These are phyloP conservation scores for Tolypocladium guangdongense DNA, from an alignment of 2,329 filamentous ascomycete genomes.

Conservation along the genomic window DNA sequence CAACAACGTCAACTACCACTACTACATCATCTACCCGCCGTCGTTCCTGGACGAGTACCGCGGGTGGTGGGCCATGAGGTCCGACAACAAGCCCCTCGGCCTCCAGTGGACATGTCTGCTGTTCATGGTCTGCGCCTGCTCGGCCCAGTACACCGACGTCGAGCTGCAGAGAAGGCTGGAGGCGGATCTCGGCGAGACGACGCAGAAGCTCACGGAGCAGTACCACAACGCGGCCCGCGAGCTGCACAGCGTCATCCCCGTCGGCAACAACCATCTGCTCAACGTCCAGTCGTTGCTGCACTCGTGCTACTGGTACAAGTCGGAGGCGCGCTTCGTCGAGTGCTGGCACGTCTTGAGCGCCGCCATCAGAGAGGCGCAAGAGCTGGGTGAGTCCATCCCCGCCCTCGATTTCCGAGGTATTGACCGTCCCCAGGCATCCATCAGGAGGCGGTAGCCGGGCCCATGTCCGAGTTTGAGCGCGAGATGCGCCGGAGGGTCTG, in stretches of 20 bases:
- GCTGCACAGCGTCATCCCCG: conserved; percentile 19
- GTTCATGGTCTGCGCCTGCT: conserved; percentile 26
- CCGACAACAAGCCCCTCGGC: conserved; percentile 17
- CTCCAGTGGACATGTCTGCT: conserved; percentile 27
- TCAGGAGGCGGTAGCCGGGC: conserved; percentile 15
- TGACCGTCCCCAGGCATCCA: conserved; percentile 15
- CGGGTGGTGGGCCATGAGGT: conserved; percentile 21
- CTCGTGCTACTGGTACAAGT: conserved; percentile 27
- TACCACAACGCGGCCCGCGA: conserved; percentile 23
- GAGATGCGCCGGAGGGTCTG: conserved; percentile 25
- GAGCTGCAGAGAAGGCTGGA: conserved; percentile 20
- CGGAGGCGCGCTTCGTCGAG: conserved; percentile 24
- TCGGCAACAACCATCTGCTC: conserved; percentile 19
- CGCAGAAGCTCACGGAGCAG: conserved; percentile 17
- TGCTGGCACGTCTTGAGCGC: conserved; percentile 25
- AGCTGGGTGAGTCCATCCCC: conserved; percentile 15
- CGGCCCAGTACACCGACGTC: conserved; percentile 20
- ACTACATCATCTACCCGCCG: conserved; percentile 26
- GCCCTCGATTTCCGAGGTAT: too few relatives aligned
- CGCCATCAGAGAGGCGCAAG: conserved; percentile 24
- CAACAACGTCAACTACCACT: conserved; percentile 25
- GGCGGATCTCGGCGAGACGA: conserved; percentile 16
- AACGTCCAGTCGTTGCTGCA: conserved; percentile 25
- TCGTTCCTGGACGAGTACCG: conserved; percentile 24
- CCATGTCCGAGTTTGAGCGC: conserved; percentile 20